These are phyloP conservation scores for Stramenopiles sp. DNA, from an alignment of 352 stramenopile genomes.

Conservation along the genomic window DNA sequence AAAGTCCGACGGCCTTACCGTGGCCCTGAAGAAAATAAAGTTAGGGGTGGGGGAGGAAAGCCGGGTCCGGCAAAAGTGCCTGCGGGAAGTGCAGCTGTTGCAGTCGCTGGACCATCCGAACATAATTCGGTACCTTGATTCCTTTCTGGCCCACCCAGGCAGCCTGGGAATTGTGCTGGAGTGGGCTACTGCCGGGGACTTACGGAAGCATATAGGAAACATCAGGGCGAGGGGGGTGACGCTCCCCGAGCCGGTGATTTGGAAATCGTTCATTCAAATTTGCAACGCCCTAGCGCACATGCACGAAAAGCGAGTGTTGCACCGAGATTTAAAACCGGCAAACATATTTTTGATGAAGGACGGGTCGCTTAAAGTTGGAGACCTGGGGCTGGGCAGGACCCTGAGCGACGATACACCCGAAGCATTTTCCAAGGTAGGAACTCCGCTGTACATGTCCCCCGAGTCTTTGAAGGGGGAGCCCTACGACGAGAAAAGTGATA, in stretches of 20 bases:
- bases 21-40: constrained; percentile 74
- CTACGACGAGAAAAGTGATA: constrained; percentile 83
- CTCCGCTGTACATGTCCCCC: constrained; percentile 79
- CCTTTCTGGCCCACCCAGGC: constrained; percentile 54
- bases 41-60: background rate
- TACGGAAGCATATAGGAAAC: constrained; percentile 56
- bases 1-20: constrained; percentile 36
- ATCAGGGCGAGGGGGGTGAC: background rate
- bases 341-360: constrained; percentile 76
- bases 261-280: constrained; percentile 75
- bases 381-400: constrained; percentile 32
- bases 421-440: constrained; percentile 70
- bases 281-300: constrained; percentile 56
- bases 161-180: constrained; percentile 79
- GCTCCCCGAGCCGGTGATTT: constrained; percentile 55
- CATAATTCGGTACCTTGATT: constrained; percentile 72
- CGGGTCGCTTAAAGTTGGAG: constrained; percentile 55
- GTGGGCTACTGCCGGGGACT: constrained; percentile 69
- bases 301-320: constrained; percentile 68
- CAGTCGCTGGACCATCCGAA: constrained; percentile 63
- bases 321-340: constrained; percentile 74
- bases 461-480: constrained; percentile 73
- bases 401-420: constrained; percentile 56
- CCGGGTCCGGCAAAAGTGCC: background rate
- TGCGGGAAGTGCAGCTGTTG: constrained; percentile 45